Conservation (phyloP, 495 filamentous ascomycete genomes). For the Penicillium roqueforti region DNA sequence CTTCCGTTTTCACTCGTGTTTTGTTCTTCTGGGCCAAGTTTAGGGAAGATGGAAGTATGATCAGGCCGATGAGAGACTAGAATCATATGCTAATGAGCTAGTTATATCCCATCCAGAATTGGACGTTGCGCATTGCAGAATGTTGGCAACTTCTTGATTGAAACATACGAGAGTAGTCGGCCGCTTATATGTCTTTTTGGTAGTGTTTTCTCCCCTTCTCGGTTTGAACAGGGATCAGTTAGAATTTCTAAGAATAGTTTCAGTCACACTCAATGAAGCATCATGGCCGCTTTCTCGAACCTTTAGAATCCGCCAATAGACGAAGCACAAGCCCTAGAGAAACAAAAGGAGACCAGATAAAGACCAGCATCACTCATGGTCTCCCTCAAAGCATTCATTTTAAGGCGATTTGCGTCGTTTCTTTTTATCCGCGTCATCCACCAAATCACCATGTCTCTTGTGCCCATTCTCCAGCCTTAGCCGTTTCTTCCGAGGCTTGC, state of each 20-base stretch:
- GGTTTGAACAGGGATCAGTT: too few species aligned
- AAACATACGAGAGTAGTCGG: too few species aligned
- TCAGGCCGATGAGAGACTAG: too few species aligned
- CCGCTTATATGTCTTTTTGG: too few species aligned
- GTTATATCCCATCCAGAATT: too few species aligned
- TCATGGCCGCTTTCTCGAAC: background rate
- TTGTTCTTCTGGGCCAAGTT: too few species aligned
- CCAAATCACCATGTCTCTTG: slow-evolving; percentile 6
- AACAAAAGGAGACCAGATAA: background rate
- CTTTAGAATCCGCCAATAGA: background rate
- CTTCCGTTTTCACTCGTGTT: too few species aligned
- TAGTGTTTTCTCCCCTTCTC: too few species aligned
- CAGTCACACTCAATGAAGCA: background rate
- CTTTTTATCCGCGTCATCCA: slow-evolving; percentile 1
- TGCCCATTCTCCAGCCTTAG: slow-evolving; percentile 1
- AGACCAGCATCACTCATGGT: background rate
- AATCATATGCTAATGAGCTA: too few species aligned
- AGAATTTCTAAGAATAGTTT: background rate
- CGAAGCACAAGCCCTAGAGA: background rate
- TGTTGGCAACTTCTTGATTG: too few species aligned
- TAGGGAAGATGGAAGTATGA: too few species aligned
- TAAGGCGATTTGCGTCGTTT: slow-evolving; percentile 2
- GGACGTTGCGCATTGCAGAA: too few species aligned
- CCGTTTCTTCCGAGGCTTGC: slow-evolving; percentile 27
- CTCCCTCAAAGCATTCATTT: background rate